These are phyloP conservation scores for Paraconiothyrium brasiliense DNA, from an alignment of 2,329 filamentous ascomycete species.

Conservation along the genomic window DNA sequence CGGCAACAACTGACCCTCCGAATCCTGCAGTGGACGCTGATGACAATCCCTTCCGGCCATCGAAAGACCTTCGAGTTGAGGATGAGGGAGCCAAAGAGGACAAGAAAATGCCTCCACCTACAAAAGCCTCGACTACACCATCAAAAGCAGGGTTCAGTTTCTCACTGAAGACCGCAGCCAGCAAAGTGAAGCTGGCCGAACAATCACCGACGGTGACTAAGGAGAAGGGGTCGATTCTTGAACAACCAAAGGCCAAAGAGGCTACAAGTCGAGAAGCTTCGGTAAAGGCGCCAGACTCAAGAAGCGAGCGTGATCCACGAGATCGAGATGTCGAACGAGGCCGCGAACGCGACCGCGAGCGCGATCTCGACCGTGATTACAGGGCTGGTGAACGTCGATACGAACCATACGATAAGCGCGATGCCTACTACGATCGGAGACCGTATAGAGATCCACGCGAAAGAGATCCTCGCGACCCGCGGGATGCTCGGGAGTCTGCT, in stretches of 20 bases:
- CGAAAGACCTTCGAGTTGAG: constrained; percentile 72
- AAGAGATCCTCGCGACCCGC: constrained; percentile 33
- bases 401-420: constrained; percentile 24
- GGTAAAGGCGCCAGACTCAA: constrained; percentile 33
- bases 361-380: constrained; percentile 40
- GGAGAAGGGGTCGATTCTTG: constrained; percentile 57
- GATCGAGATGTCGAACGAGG: constrained; percentile 39
- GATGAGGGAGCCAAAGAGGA: constrained; percentile 65
- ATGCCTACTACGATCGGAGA: constrained; percentile 29
- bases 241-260: constrained; percentile 50
- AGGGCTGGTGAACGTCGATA: constrained; percentile 54
- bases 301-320: constrained; percentile 39
- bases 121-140: constrained; percentile 60
- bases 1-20: constrained; percentile 26
- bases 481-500: constrained; percentile 25
- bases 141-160: constrained; percentile 77
- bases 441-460: constrained; percentile 25
- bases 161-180: constrained; percentile 78
- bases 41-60: constrained; percentile 69
- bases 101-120: constrained; percentile 64
- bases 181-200: constrained; percentile 58
- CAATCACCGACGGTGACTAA: constrained; percentile 44
- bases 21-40: constrained; percentile 59
- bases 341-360: constrained; percentile 48
- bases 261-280: constrained; percentile 41